Evolutionary conservation across 2,329 filamentous ascomycete genomes (phyloP).

Genomic region (Colletotrichum higginsianum): DNA sequence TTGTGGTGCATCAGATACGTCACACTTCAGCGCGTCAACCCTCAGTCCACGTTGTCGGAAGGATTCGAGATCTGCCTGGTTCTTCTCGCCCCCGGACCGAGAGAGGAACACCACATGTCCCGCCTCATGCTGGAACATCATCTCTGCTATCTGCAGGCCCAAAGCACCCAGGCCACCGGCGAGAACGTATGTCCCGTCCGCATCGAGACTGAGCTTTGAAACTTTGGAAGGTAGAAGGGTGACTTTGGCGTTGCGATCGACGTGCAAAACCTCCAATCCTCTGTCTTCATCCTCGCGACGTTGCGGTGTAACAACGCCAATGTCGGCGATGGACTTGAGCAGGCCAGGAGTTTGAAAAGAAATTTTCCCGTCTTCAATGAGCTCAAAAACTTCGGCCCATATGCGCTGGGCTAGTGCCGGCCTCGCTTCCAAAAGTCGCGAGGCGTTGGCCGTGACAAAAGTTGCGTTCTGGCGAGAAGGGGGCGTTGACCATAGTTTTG

Average conservation of each 20-base stretch:
- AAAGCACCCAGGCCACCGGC: conserved; percentile 47
- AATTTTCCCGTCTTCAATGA: too few species aligned
- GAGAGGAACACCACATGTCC: conserved; percentile 50
- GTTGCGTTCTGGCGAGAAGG: background rate
- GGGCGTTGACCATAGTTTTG: background rate
- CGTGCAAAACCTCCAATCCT: background rate
- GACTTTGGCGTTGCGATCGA: background rate
- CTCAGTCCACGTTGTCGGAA: conserved; percentile 7
- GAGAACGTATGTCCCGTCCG: conserved; percentile 18
- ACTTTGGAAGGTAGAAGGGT: conserved; percentile 41
- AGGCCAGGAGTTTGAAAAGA: too few species aligned
- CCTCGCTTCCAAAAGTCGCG: background rate
- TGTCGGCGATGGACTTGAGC: too few species aligned
- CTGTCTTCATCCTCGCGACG: too few species aligned
- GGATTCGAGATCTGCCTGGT: background rate
- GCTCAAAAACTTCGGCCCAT: too few species aligned
- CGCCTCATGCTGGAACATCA: conserved; percentile 48
- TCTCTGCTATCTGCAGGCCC: conserved; percentile 44
- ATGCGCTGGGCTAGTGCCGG: too few species aligned
- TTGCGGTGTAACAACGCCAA: too few species aligned
- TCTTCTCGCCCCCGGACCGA: conserved; percentile 41
- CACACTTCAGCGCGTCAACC: conserved; percentile 21
- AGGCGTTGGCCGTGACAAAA: background rate
- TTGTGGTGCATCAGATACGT: conserved; percentile 11
- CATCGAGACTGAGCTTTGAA: conserved; percentile 27